Conservation (phyloP, 768 basidiomycete species). For the Tricholoma sp. region DNA sequence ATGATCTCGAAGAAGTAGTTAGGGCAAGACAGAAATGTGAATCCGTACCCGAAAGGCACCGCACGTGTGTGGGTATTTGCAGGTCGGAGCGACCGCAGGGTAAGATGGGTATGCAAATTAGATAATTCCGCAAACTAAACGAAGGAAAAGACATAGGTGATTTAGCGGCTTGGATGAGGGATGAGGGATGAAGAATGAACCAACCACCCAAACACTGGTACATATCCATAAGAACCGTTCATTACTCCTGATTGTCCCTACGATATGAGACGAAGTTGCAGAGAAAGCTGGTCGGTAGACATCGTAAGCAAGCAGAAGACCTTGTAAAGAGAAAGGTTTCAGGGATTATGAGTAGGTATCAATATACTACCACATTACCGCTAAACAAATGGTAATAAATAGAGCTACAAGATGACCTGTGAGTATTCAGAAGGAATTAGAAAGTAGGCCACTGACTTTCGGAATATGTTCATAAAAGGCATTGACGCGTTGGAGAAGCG, state of each 20-base stretch:
- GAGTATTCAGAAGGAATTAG: background rate
- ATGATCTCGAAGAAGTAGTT: constrained; percentile 93
- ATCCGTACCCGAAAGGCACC: constrained; percentile 93
- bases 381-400: constrained; percentile 83
- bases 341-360: background rate
- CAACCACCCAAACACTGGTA: constrained; percentile 68
- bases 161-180: background rate
- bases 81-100: constrained; percentile 79
- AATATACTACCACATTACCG: constrained; percentile 31
- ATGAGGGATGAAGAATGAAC: constrained; percentile 29
- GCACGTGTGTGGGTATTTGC: constrained; percentile 69
- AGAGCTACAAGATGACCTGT: constrained; percentile 47
- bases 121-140: constrained; percentile 76
- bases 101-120: constrained; percentile 80
- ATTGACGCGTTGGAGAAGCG: constrained; percentile 95
- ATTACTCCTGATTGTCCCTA: constrained; percentile 58
- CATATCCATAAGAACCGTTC: constrained; percentile 63
- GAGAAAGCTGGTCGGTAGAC: constrained; percentile 81
- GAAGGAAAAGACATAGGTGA: background rate
- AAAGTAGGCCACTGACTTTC: constrained; percentile 57
- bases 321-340: constrained; percentile 25
- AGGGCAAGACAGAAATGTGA: constrained; percentile 79
- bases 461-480: constrained; percentile 81
- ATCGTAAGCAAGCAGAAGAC: constrained; percentile 72
- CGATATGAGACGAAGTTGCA: constrained; percentile 54